phyloP scores from a whole-genome alignment of 106 monocot species.

The Vanilla planifolia region DNA sequence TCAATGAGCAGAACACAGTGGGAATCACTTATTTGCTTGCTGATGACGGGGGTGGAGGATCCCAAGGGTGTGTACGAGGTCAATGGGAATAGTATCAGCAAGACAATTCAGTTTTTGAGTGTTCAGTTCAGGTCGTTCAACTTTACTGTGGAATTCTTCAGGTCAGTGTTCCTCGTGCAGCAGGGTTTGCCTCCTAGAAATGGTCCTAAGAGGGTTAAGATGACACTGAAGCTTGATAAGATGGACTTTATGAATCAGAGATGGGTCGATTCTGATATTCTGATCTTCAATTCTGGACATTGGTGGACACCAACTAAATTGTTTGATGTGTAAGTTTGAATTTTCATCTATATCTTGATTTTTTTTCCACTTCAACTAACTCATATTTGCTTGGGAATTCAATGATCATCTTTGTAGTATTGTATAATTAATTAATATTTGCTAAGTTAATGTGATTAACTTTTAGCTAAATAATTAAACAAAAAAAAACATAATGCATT shows the following conservation, averaged over 20 bases:
- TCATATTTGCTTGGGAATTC: background rate
- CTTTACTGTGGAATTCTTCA: constrained; percentile 82
- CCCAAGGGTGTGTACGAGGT: constrained; percentile 70
- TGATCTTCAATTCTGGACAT: constrained; percentile 93
- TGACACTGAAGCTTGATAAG: constrained; percentile 66
- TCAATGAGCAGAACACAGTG: constrained; percentile 99
- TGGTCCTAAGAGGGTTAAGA: constrained; percentile 50
- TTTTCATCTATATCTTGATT: background rate
- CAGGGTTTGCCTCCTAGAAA: constrained; percentile 41
- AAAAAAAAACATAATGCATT: too few relatives aligned
- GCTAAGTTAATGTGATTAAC: too few relatives aligned
- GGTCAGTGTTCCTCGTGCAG: constrained; percentile 78
- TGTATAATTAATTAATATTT: too few relatives aligned
- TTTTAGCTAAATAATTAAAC: too few relatives aligned
- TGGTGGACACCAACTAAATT: constrained; percentile 96
- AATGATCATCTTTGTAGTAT: background rate
- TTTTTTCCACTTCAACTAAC: background rate
- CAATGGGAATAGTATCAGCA: constrained; percentile 76
- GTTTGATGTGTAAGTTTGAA: constrained; percentile 74
- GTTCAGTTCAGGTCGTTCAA: constrained; percentile 67
- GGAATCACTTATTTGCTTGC: constrained; percentile 94
- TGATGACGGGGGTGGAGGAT: constrained; percentile 79
- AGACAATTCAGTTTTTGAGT: constrained; percentile 77
- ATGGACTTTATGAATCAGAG: constrained; percentile 66
- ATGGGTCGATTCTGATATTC: constrained; percentile 81